A percentile compares a stretch with the other conserved stretches of the same genome.
Conservation (phyloP, 108 stramenopile genomes). For the Epithemia pelagica region DNA sequence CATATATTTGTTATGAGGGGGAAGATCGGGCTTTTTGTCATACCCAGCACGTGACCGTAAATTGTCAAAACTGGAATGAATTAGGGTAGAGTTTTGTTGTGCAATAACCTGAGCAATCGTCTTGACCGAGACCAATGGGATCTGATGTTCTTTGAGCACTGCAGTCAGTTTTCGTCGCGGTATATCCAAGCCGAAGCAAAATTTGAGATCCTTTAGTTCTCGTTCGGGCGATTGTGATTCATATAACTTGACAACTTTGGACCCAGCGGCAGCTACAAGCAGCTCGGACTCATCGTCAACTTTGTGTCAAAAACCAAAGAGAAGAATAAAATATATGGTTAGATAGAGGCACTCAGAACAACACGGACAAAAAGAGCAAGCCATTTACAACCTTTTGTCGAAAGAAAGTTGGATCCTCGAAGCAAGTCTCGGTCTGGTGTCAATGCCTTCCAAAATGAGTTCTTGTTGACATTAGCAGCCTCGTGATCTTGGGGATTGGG, state of each 20-base stretch:
- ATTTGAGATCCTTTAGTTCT: background rate
- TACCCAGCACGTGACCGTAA: background rate
- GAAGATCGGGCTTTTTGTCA: no score
- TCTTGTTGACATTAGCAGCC: conserved; percentile 2
- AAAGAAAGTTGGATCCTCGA: background rate
- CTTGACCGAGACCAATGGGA: background rate
- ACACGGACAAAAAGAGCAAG: no score
- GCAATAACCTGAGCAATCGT: background rate
- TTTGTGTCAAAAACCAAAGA: background rate
- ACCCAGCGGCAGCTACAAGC: conserved; percentile 2
- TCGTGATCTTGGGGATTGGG: conserved; percentile 6
- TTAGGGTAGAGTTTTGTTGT: background rate
- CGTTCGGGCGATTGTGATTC: background rate
- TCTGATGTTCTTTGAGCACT: background rate
- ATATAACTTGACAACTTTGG: background rate
- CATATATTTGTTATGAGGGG: background rate
- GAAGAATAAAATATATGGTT: background rate
- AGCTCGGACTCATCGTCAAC: background rate
- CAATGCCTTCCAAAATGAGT: conserved; percentile 13
- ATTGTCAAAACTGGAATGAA: background rate
- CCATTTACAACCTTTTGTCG: background rate
- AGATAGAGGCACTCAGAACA: no score
- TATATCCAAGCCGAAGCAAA: background rate
- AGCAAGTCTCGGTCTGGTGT: conserved; percentile 9
- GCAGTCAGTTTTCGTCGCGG: background rate